A percentile compares a stretch with the other conserved stretches of the same genome.
Evolutionary conservation across 169 alveolate genomes (phyloP).

Genomic region (Babesia bigemina): DNA sequence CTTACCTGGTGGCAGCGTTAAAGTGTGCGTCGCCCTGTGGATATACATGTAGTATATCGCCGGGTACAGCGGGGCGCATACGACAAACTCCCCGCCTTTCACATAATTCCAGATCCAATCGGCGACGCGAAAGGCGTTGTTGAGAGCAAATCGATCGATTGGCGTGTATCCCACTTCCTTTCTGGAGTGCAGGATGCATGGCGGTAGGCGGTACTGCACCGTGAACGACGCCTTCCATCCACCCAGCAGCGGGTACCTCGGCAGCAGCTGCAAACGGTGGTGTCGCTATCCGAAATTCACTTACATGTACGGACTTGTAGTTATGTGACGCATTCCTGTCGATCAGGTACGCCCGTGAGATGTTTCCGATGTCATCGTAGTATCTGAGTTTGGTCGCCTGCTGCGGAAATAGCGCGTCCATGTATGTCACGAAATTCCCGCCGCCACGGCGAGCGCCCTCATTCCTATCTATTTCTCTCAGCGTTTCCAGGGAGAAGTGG

Average conservation of each 20-base stretch:
- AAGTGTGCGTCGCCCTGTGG: conserved; percentile 1
- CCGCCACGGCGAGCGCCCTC: background rate
- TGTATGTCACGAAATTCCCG: conserved; percentile 9
- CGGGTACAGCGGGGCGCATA: conserved; percentile 26
- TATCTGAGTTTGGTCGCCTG: conserved; percentile 25
- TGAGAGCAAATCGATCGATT: background rate
- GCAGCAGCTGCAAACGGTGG: conserved; percentile 28
- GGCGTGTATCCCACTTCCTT: background rate
- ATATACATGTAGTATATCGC: conserved; percentile 32
- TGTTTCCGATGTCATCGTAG: conserved; percentile 41
- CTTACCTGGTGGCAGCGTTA: conserved; percentile 38
- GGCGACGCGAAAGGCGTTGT: background rate
- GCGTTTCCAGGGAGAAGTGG: background rate
- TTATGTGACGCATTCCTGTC: background rate
- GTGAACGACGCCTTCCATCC: conserved; percentile 65
- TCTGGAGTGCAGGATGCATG: background rate
- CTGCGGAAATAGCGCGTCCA: conserved; percentile 44
- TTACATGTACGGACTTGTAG: conserved; percentile 23
- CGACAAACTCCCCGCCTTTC: background rate
- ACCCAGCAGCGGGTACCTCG: conserved; percentile 73
- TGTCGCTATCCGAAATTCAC: background rate
- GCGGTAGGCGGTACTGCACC: conserved; percentile 18
- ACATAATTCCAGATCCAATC: background rate
- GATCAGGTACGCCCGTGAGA: conserved; percentile 3
- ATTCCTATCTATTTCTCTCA: background rate